Percentiles rank a stretch among this genome's conserved stretches.
Evolutionary conservation across 2,329 filamentous ascomycete genomes (phyloP).

Genomic region (Talaromyces islandicus): DNA sequence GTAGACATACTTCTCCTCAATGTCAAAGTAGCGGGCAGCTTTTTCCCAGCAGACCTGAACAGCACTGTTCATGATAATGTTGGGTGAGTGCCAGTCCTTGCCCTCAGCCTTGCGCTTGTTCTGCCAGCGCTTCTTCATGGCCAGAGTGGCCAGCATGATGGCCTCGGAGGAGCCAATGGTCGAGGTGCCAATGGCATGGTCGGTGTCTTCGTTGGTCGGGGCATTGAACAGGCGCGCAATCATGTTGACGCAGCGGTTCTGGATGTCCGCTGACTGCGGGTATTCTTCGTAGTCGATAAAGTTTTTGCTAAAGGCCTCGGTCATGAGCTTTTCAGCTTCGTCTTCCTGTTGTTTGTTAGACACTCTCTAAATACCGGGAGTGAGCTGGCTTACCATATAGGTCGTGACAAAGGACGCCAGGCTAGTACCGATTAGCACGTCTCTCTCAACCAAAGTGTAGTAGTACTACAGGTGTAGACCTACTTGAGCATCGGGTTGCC

Average conservation of each 20-base stretch:
- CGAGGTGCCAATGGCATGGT: conserved; percentile 74
- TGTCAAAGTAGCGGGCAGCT: conserved; percentile 79
- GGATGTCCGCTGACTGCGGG: conserved; percentile 73
- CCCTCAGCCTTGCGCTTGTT: conserved; percentile 77
- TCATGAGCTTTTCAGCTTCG: conserved; percentile 93
- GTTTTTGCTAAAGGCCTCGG: conserved; percentile 87
- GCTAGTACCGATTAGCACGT: conserved; percentile 39
- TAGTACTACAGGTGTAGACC: conserved; percentile 3
- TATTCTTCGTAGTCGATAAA: conserved; percentile 90
- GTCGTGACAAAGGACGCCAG: conserved; percentile 91
- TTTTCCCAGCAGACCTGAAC: conserved; percentile 99
- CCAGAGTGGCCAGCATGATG: conserved; percentile 53
- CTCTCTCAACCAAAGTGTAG: not conserved
- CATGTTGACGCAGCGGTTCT: conserved; percentile 88
- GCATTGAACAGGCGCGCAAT: conserved; percentile 86
- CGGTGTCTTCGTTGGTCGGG: conserved; percentile 50
- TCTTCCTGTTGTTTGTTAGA: conserved; percentile 58
- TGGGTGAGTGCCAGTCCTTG: conserved; percentile 73
- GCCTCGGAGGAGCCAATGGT: conserved; percentile 81
- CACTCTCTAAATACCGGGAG: too few relatives aligned
- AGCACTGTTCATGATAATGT: conserved; percentile 92
- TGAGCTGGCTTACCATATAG: conserved; percentile 65
- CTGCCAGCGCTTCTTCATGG: conserved; percentile 95
- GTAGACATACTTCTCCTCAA: conserved; percentile 77
- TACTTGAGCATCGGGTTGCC: conserved; percentile 75